Base-by-base conservation (phyloP, 352 stramenopile species). In the Aphanomyces astaci region DNA sequence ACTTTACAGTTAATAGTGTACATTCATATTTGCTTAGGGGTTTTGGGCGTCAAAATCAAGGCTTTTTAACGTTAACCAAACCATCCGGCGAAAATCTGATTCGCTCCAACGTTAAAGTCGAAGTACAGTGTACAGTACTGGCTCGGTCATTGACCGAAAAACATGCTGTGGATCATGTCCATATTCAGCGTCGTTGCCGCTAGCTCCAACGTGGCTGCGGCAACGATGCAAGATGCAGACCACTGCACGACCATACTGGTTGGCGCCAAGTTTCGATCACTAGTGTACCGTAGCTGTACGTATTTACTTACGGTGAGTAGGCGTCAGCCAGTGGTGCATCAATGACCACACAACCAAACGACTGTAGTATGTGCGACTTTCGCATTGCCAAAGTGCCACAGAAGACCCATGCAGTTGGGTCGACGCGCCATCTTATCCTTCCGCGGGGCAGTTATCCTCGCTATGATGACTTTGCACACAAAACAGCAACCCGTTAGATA, bases 331-430 rank as follows among this genome's bases (percentile, higher is more conserved):
- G 78, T 17, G 74, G 74, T 1, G 72, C 84, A 17, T 80, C 86
- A 31, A 92, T 94, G 80, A 90, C 83, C 43, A 92, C 86, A 19
- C 86, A 94, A 72, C 88, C 86, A 46, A 90, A 86, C 69, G 86
- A 94, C 72, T 92, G 86, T 67, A 90, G 76, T 63, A 88, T 75
- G 27, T 92, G 86, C 64, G 86, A 94, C 72, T 94, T 92, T 65
- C 86, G 86, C 40, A 78, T 92, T 69, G 81, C 72, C 64, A 94
- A 92, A 43, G 82, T 94, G 49, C 86, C 86, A 3, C 75, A 76
- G 27, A 5, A 59, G 43, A 19, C 17, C 24, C 40, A 66, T 59
- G 45, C 10, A 33, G 2, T n/a, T 9, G 39, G 39, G 11, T 48
- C 60, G 11, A 66, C 27, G 24, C 36, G 60, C 9, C 7, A 48